Evolutionary conservation across 2,329 filamentous ascomycete species (phyloP), one percentile per base, ranked within the genome.

Genomic region (Xylariaceae sp.): DNA sequence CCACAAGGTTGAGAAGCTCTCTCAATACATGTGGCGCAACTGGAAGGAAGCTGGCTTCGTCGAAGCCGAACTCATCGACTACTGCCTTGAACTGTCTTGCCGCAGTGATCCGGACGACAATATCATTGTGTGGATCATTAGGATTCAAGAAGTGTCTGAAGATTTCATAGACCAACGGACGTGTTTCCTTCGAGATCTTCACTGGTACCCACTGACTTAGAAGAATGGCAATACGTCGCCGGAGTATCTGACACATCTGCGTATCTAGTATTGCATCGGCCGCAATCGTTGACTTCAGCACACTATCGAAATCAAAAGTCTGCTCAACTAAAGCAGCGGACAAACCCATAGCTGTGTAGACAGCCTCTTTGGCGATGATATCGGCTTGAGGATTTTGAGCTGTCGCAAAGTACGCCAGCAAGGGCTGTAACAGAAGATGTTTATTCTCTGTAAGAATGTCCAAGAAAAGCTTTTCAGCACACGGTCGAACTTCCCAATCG

Each of bases 391-490:
- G 79, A 75, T 84, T 83, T 55, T 90, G 86, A 49, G 92, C 89
- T 6, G 84, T 85, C 60, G 88, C 81, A 70, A 97, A 97, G 62
- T 97, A 95, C 42, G 82, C 80, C 37, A 97, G 77, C 23, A 99
- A 76, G 13, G 91, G 92, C 39, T 88, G 83, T 8, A 91, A 83
- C 32, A 97, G 81, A 23, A 95, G 78, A 40, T 87, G 78, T 73
- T 94, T 96, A 80, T 91, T 95, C 74, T 96, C 87, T 57, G 91
- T 89, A 55, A 96, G 84, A 15, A 99, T 82, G 65, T 97, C 92
- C 62, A 97, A 80, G 72, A 97, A 96, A 11, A 99, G 80, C 72
- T 92, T 95, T 72, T 99, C 94, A 0, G 94, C 88, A 68, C 93
- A 97, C 2, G 92, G 91, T 26, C 93, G 86, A 47, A 97, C 87